Conservation (phyloP, 2,329 filamentous ascomycete genomes). For the Fusarium nematophilum region DNA sequence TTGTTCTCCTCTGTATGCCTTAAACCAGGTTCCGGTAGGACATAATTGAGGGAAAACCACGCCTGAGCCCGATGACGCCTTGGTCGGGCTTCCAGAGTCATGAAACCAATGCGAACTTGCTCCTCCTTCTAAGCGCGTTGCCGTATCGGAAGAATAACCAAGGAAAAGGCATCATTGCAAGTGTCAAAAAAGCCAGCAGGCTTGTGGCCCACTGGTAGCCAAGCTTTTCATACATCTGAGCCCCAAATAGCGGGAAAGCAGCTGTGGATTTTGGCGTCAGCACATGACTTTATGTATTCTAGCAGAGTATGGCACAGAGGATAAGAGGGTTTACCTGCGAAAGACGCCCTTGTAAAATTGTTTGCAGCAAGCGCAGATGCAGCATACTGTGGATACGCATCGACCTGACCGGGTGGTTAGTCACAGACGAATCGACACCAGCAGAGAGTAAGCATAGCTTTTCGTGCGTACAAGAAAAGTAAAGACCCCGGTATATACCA, state of each 20-base stretch:
- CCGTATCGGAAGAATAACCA: constrained; percentile 38
- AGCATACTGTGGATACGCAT: constrained; percentile 33
- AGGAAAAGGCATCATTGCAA: constrained; percentile 33
- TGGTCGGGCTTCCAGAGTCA: too few relatives aligned
- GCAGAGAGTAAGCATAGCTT: background rate
- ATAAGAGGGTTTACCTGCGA: too few relatives aligned
- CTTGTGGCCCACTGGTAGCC: constrained; percentile 35
- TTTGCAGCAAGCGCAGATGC: constrained; percentile 39
- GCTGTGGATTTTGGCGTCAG: constrained; percentile 1
- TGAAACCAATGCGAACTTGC: constrained; percentile 22
- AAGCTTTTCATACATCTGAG: constrained; percentile 36
- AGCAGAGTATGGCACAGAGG: background rate
- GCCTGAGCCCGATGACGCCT: too few relatives aligned
- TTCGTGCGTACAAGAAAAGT: constrained; percentile 26
- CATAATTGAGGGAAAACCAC: too few relatives aligned
- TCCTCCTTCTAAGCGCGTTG: constrained; percentile 27
- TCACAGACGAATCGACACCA: background rate
- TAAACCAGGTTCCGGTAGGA: too few relatives aligned
- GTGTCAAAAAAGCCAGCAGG: constrained; percentile 31
- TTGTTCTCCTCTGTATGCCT: too few relatives aligned
- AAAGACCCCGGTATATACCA: constrained; percentile 27
- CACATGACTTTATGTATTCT: accelerated
- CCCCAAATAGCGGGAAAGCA: constrained; percentile 24
- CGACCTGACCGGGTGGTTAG: constrained; percentile 5
- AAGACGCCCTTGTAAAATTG: constrained; percentile 31